phyloP scores from a whole-genome alignment of 805 yeast species.

The Candida sakaeoensis region DNA sequence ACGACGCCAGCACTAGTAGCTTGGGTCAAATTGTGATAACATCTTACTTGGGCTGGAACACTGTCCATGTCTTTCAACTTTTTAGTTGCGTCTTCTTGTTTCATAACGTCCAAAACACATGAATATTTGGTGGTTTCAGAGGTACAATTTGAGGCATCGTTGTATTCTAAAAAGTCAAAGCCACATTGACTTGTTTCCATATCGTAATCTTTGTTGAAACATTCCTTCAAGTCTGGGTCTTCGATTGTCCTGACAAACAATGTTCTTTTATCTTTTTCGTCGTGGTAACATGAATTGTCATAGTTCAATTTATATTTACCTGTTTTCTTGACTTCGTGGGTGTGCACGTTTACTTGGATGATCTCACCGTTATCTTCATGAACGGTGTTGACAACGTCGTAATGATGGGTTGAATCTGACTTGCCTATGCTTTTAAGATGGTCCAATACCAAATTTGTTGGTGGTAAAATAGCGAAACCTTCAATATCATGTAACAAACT shows the following conservation, averaged over 20 bases:
- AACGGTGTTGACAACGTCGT: conserved; percentile 11
- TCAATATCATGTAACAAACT: conserved; percentile 8
- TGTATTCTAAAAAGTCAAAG: conserved; percentile 11
- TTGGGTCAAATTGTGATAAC: conserved; percentile 8
- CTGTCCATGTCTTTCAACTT: conserved; percentile 11
- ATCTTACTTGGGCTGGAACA: conserved; percentile 13
- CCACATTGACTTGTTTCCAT: conserved; percentile 11
- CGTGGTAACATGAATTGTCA: conserved; percentile 10
- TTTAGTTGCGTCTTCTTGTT: conserved; percentile 9
- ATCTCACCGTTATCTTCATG: conserved; percentile 11
- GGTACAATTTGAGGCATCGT: conserved; percentile 9
- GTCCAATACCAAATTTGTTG: conserved; percentile 12
- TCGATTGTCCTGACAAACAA: conserved; percentile 11
- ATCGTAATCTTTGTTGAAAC: conserved; percentile 10
- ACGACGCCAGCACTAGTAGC: conserved; percentile 6
- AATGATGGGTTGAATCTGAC: conserved; percentile 6
- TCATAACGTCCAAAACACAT: conserved; percentile 12
- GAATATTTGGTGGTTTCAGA: conserved; percentile 9
- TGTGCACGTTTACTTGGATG: conserved; percentile 10
- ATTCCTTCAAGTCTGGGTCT: conserved; percentile 5
- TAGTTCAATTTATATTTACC: conserved; percentile 10
- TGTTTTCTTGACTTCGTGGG: conserved; percentile 10
- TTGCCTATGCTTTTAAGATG: conserved; percentile 8
- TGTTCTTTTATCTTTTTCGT: conserved; percentile 4
- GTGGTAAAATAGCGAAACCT: conserved; percentile 12